Evolutionary conservation across 2,329 filamentous ascomycete species (phyloP).

Genomic region (Trichoderma sp.): DNA sequence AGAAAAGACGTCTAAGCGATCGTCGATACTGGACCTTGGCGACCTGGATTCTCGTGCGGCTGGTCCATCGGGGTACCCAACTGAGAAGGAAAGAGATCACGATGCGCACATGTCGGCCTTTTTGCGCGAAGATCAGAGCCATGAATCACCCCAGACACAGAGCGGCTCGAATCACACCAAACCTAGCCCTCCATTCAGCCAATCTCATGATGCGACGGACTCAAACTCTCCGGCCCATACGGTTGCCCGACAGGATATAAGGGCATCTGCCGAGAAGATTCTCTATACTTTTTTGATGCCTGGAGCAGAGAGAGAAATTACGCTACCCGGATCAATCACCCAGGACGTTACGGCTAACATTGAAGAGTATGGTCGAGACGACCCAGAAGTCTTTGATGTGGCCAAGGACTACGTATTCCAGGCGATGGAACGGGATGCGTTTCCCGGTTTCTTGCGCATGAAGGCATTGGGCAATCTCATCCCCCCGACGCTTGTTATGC

Average conservation of each 20-base stretch:
- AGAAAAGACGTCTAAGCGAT: conserved; percentile 82
- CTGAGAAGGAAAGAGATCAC: conserved; percentile 72
- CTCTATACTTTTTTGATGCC: conserved; percentile 96
- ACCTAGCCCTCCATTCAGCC: conserved; percentile 60
- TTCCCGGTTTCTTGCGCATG: conserved; percentile 90
- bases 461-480: conserved; percentile 96
- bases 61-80: conserved; percentile 63
- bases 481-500: conserved; percentile 81
- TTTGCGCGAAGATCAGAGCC: conserved; percentile 65
- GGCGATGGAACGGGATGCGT: conserved; percentile 99
- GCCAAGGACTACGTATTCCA: conserved; percentile 99
- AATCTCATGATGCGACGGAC: conserved; percentile 65
- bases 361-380: conserved; percentile 87
- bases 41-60: conserved; percentile 64
- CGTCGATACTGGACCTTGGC: conserved; percentile 77
- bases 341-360: conserved; percentile 83
- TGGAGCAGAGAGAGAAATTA: conserved; percentile 95
- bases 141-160: conserved; percentile 58
- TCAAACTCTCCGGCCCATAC: conserved; percentile 82
- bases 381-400: conserved; percentile 94
- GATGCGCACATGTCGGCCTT: conserved; percentile 92
- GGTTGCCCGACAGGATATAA: conserved; percentile 85
- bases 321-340: conserved; percentile 83
- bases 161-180: conserved; percentile 50
- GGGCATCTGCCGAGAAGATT: conserved; percentile 94